These are phyloP conservation scores for Lactuca saligna DNA, from an alignment of 129 eudicot species.

Conservation along the genomic window DNA sequence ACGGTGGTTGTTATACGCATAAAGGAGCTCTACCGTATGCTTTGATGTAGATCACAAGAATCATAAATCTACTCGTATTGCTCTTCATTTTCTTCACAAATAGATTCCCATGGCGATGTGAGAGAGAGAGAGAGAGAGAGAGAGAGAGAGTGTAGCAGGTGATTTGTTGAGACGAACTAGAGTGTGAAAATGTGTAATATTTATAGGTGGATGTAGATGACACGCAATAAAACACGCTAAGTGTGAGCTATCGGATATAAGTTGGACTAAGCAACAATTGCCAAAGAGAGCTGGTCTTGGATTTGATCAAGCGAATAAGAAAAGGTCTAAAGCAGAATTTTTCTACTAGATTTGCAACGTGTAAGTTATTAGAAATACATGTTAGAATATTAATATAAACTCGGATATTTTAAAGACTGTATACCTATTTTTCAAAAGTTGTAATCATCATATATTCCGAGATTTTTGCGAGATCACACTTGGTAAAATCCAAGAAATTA, in stretches of 20 bases:
- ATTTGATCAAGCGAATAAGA: slow-evolving; percentile 25
- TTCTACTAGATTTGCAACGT: slow-evolving; percentile 31
- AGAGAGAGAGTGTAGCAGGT: neutral
- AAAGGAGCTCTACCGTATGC: slow-evolving; percentile 17
- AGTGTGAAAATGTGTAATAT: slow-evolving; percentile 11
- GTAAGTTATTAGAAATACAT: neutral
- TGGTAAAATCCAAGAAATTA: too few species aligned
- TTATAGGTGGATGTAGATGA: slow-evolving; percentile 10
- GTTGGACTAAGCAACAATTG: slow-evolving; percentile 28
- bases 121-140: neutral
- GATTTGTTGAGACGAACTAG: slow-evolving; percentile 19
- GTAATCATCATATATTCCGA: too few species aligned
- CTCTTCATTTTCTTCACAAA: slow-evolving; percentile 6
- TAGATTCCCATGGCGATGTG: neutral
- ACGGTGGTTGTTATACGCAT: slow-evolving; percentile 10
- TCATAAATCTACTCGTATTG: neutral
- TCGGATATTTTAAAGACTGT: neutral
- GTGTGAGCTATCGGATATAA: slow-evolving; percentile 24
- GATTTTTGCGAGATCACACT: too few species aligned
- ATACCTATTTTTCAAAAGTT: neutral
- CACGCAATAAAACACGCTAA: slow-evolving; percentile 33
- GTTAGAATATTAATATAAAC: too few species aligned
- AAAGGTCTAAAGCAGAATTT: slow-evolving; percentile 33
- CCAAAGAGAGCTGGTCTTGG: slow-evolving; percentile 26
- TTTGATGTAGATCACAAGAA: neutral